Conservation (phyloP, 2,329 filamentous ascomycete species). For the Fusarium heterosporum region DNA sequence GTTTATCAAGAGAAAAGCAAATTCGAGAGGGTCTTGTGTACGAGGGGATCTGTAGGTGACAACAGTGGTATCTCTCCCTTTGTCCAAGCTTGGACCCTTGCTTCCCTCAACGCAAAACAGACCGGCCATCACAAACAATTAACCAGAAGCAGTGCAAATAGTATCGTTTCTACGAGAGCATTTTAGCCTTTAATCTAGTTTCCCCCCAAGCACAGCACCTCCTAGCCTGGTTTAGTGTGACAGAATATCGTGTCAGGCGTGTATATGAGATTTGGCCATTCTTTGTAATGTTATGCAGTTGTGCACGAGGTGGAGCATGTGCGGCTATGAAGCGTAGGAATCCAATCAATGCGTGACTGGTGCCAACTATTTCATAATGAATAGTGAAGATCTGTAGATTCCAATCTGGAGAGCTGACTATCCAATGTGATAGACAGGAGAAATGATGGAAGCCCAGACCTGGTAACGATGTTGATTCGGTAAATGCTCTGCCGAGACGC, state of each 20-base stretch:
- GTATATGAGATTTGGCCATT: constrained; percentile 25
- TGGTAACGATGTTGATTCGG: constrained; percentile 29
- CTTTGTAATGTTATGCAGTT: constrained; percentile 32
- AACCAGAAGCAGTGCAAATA: constrained; percentile 33
- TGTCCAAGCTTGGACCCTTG: constrained; percentile 31
- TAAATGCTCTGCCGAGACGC: constrained; percentile 15
- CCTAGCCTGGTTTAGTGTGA: constrained; percentile 13
- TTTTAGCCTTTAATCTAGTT: constrained; percentile 18
- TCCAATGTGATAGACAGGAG: constrained; percentile 38
- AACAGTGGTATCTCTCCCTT: constrained; percentile 23
- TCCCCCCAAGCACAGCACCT: constrained; percentile 6
- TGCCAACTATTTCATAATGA: constrained; percentile 15
- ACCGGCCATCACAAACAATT: constrained; percentile 40
- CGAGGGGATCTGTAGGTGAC: too few relatives aligned
- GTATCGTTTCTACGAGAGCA: constrained; percentile 21
- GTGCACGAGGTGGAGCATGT: constrained; percentile 28
- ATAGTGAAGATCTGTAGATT: constrained; percentile 41
- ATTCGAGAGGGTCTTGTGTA: constrained; percentile 2
- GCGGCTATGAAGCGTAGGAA: constrained; percentile 33
- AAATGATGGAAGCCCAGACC: constrained; percentile 37
- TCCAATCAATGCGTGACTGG: constrained; percentile 36
- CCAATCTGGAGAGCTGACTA: constrained; percentile 30
- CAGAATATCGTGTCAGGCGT: constrained; percentile 15
- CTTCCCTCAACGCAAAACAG: constrained; percentile 15
- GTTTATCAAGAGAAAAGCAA: constrained; percentile 7